These are phyloP conservation scores for Naganishia liquefaciens DNA, from an alignment of 1,284 basidiomycete species.

Conservation along the genomic window DNA sequence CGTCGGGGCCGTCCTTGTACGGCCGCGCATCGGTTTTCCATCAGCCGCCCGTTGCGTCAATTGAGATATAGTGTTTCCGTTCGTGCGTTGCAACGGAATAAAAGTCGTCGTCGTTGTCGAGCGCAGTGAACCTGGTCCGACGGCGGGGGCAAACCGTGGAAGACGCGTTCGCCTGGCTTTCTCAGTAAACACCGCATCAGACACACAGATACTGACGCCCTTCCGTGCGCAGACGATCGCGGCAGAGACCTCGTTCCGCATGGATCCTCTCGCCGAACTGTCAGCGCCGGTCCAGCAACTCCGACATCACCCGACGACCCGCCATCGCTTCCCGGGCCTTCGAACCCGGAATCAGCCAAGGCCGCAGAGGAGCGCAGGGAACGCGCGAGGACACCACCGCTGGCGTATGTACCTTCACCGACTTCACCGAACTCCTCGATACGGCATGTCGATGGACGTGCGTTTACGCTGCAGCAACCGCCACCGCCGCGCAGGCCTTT, in stretches of 20 bases:
- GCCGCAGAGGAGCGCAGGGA: not conserved
- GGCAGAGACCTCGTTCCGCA: not conserved
- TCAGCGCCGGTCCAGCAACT: not conserved
- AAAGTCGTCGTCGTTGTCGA: no score
- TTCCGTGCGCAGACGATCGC: not conserved
- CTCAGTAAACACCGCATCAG: no score
- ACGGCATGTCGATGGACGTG: not conserved
- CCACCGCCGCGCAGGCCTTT: slow-evolving; percentile 6
- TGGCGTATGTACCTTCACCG: slow-evolving; percentile 1
- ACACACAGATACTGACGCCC: no score
- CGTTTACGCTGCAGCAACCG: slow-evolving; percentile 11
- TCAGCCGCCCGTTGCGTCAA: no score
- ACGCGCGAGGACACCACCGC: not conserved
- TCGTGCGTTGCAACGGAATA: no score
- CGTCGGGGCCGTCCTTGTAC: no score
- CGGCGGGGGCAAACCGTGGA: no score
- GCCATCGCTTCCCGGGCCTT: not conserved
- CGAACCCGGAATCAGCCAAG: not conserved
- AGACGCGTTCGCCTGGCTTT: no score
- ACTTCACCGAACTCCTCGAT: not conserved
- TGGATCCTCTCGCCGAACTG: not conserved
- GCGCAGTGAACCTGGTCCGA: no score
- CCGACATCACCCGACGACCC: not conserved
- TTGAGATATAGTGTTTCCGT: no score
- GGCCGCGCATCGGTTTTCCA: no score